phyloP scores from a whole-genome alignment of 352 stramenopile genomes.

The Aphanomyces euteiches region DNA sequence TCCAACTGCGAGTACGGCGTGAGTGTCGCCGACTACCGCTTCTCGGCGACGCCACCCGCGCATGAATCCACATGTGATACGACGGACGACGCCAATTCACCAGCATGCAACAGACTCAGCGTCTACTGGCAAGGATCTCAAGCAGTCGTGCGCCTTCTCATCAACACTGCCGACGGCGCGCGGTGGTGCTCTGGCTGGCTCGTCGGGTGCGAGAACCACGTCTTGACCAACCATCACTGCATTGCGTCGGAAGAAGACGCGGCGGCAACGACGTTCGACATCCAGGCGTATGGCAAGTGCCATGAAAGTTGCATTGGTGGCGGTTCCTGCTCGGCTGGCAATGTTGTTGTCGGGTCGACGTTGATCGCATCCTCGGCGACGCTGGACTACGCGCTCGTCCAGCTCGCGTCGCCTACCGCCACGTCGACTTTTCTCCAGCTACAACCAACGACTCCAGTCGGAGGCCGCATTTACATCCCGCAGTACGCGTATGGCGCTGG shows the following conservation, averaged over 20 bases:
- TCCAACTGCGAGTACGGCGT: slow-evolving; percentile 5
- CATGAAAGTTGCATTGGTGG: slow-evolving; percentile 35
- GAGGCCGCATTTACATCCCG: slow-evolving; percentile 59
- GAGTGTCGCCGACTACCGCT: slow-evolving; percentile 4
- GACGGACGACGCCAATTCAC: slow-evolving; percentile 43
- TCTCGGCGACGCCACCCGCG: slow-evolving; percentile 1
- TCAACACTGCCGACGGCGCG: slow-evolving; percentile 35
- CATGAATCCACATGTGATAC: slow-evolving; percentile 3
- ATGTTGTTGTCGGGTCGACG: slow-evolving; percentile 19
- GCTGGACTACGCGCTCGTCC: slow-evolving; percentile 72
- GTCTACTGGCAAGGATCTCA: slow-evolving; percentile 25
- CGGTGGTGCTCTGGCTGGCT: slow-evolving; percentile 78
- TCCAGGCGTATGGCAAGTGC: slow-evolving; percentile 52
- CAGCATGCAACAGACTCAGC: slow-evolving; percentile 44
- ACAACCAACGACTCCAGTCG: slow-evolving; percentile 43
- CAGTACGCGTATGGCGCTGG: slow-evolving; percentile 63
- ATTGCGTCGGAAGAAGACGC: slow-evolving; percentile 47
- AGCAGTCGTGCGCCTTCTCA: slow-evolving; percentile 55
- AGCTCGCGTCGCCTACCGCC: slow-evolving; percentile 45
- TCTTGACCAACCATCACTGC: slow-evolving; percentile 72
- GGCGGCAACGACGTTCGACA: slow-evolving; percentile 61
- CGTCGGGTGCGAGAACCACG: slow-evolving; percentile 51
- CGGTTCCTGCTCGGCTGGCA: slow-evolving; percentile 40
- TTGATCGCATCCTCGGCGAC: slow-evolving; percentile 42
- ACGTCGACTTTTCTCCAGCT: slow-evolving; percentile 54